Evolutionary conservation across 768 basidiomycete genomes (phyloP).

Genomic region (Boletus sp.): DNA sequence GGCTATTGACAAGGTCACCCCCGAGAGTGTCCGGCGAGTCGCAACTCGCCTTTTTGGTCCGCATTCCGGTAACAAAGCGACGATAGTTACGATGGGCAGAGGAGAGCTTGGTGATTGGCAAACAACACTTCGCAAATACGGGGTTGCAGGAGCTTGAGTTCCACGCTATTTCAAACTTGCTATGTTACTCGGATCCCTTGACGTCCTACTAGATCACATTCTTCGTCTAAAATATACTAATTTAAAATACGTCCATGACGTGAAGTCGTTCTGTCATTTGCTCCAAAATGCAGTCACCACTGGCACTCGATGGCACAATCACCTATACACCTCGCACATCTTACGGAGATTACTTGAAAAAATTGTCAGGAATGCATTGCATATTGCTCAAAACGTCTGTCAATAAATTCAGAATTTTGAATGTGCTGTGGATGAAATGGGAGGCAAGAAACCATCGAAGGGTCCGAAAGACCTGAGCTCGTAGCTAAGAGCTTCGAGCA

Average conservation of each 20-base stretch:
- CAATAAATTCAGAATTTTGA: too few species aligned
- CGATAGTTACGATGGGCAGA: slow-evolving; percentile 81
- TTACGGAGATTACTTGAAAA: too few species aligned
- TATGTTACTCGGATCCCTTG: neutral
- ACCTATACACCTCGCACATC: too few species aligned
- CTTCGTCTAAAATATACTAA: neutral
- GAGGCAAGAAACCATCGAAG: too few species aligned
- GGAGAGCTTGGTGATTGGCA: slow-evolving; percentile 72
- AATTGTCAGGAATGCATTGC: too few species aligned
- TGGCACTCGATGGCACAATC: too few species aligned
- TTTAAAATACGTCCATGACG: neutral
- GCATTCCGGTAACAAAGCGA: slow-evolving; percentile 60
- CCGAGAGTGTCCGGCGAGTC: slow-evolving; percentile 70
- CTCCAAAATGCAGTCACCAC: too few species aligned
- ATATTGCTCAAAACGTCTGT: too few species aligned
- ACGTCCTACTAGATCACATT: neutral
- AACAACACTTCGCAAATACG: slow-evolving; percentile 66
- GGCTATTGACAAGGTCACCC: slow-evolving; percentile 74
- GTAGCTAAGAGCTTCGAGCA: neutral
- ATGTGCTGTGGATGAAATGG: too few species aligned
- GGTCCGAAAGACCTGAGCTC: too few species aligned
- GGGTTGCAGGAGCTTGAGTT: slow-evolving; percentile 43
- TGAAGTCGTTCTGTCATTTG: too few species aligned
- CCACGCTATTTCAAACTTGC: neutral
- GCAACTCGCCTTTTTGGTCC: slow-evolving; percentile 75